Conservation (phyloP, 768 basidiomycete species). For the Rhodotorula kratochvilovae region DNA sequence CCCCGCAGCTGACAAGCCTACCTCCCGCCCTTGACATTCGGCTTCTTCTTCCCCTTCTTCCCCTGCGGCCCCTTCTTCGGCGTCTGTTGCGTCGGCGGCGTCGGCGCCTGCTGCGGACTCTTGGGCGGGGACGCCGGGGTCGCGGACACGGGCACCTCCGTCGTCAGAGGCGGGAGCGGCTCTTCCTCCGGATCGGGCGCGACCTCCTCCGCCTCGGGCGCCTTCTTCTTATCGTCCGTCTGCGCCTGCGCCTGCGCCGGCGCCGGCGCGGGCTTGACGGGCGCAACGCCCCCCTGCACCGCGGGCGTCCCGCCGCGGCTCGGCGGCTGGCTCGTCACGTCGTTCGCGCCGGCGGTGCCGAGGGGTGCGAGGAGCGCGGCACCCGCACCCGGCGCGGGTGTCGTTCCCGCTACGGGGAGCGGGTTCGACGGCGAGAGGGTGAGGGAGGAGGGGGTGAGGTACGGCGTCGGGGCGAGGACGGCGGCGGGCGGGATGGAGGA, state of each 20-base stretch:
- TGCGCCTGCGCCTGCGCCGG: neutral
- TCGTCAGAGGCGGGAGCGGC: neutral
- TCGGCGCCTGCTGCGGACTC: neutral
- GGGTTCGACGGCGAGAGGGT: conserved; percentile 38
- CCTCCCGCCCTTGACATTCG: conserved; percentile 25
- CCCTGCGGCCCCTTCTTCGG: conserved; percentile 26
- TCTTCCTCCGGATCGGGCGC: neutral
- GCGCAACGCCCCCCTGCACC: neutral
- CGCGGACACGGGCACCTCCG: neutral
- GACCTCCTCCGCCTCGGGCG: neutral
- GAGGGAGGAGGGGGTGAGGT: conserved; percentile 38
- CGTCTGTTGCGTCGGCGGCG: neutral
- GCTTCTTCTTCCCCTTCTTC: conserved; percentile 33
- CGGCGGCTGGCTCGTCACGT: neutral
- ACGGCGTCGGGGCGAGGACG: conserved; percentile 29
- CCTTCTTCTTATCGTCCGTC: neutral
- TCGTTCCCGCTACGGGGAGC: conserved; percentile 8
- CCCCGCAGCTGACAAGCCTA: neutral
- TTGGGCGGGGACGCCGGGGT: neutral
- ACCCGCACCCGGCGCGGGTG: neutral
- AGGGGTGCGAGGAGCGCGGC: neutral
- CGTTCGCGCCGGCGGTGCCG: neutral
- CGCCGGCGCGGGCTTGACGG: neutral
- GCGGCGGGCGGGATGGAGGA: conserved; percentile 1
- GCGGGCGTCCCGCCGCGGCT: neutral